phyloP scores from a whole-genome alignment of 75 land plant genomes.

The Sequoia sempervirens region DNA sequence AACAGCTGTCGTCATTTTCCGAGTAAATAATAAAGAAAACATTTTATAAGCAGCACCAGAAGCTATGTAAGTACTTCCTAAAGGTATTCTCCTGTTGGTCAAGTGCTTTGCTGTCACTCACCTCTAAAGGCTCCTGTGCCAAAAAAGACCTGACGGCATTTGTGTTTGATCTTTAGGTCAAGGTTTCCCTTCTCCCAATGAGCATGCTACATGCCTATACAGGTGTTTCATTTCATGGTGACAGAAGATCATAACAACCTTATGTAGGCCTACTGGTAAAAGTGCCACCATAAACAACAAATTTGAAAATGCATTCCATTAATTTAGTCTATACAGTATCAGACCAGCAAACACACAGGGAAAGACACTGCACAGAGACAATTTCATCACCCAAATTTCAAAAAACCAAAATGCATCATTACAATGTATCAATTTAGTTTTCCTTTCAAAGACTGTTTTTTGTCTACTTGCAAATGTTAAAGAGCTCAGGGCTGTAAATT shows the following conservation, averaged over 20 bases:
- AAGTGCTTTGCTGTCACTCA: too few species aligned
- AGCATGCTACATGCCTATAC: background rate
- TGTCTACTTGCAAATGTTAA: background rate
- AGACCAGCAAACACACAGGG: background rate
- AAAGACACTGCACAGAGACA: background rate
- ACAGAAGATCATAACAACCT: too few species aligned
- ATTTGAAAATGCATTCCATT: background rate
- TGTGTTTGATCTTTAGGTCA: background rate
- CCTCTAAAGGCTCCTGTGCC: too few species aligned
- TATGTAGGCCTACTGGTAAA: background rate
- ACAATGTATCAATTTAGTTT: background rate
- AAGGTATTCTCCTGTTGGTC: too few species aligned
- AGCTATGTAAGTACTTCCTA: too few species aligned
- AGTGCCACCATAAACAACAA: background rate
- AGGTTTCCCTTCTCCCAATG: background rate
- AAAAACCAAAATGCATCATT: too few species aligned
- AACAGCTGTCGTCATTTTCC: background rate
- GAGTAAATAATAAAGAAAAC: background rate
- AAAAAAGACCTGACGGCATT: too few species aligned
- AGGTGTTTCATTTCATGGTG: too few species aligned
- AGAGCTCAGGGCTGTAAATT: background rate
- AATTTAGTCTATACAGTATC: background rate
- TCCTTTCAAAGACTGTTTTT: background rate
- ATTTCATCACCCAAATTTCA: background rate
- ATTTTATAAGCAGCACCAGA: background rate